Conservation (phyloP, 495 filamentous ascomycete species). For the Penicillium verhagenii region DNA sequence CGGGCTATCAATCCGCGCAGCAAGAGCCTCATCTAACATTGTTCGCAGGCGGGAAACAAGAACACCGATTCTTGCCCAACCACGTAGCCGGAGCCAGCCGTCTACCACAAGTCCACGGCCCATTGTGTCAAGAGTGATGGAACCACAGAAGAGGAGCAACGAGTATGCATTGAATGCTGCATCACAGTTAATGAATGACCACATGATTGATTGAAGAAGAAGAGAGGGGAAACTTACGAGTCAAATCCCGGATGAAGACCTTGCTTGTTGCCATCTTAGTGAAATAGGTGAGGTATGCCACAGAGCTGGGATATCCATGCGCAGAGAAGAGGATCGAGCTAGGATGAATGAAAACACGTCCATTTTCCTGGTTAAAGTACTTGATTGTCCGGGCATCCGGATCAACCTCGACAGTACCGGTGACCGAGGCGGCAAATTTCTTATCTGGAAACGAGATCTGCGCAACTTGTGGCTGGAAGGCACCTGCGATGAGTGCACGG, state of each 20-base stretch:
- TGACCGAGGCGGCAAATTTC: slow-evolving; percentile 81
- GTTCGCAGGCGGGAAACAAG: slow-evolving; percentile 77
- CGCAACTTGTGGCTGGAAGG: slow-evolving; percentile 88
- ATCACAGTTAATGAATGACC: slow-evolving; percentile 9
- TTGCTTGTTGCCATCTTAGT: slow-evolving; percentile 88
- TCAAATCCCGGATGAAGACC: slow-evolving; percentile 82
- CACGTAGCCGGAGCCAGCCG: slow-evolving; percentile 84
- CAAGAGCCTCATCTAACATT: slow-evolving; percentile 83
- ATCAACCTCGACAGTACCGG: slow-evolving; percentile 87
- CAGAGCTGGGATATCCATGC: slow-evolving; percentile 66
- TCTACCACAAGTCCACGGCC: slow-evolving; percentile 89
- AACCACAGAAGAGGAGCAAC: slow-evolving; percentile 84
- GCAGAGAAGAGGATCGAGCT: slow-evolving; percentile 80
- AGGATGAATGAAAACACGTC: slow-evolving; percentile 90
- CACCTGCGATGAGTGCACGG: slow-evolving; percentile 82
- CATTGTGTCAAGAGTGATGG: slow-evolving; percentile 79
- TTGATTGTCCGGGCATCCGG: slow-evolving; percentile 89
- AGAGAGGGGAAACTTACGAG: slow-evolving; percentile 58
- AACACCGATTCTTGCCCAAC: slow-evolving; percentile 94
- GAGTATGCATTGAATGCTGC: slow-evolving; percentile 88
- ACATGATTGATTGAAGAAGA: slow-evolving; percentile 6
- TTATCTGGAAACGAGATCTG: slow-evolving; percentile 91
- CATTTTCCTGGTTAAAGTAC: slow-evolving; percentile 84
- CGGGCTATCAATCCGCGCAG: slow-evolving; percentile 75
- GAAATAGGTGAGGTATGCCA: slow-evolving; percentile 79